Base-by-base conservation (phyloP, 2,329 filamentous ascomycete genomes). In the Metarhizium album region DNA sequence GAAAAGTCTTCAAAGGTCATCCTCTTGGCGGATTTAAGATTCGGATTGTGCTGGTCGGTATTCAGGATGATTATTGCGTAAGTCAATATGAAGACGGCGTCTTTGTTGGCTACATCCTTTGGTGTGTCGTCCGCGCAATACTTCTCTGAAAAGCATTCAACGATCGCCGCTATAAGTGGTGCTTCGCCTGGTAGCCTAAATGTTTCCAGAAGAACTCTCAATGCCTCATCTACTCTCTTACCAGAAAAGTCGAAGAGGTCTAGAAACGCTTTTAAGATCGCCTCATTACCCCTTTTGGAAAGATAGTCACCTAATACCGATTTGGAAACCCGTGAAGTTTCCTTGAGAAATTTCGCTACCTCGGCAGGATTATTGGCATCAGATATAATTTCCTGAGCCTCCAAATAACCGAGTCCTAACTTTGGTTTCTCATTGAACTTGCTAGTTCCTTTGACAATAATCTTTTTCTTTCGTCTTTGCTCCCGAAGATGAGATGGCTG, bases 21-120 rank as follows among this genome's bases (percentile, higher is more conserved):
- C 40, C 91, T 87, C 62, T 86, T 87, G 59, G 82, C 74, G 2
- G 76, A 68, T 58, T 82, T 90, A 55, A 97, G 68, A 59, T 96
- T 97, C 0, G 90, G 90, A 62, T 95, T 98, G 67, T 97, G 93
- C 60, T 94, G 86, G 63, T 98, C 93, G 1, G 91, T 96, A 63
- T 98, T 98, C 51, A 98, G 74, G 81, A 98, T 90, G 66, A 98
- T 95, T 61, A 96, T 94, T 37, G 90, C 93, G 64, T 98, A 98
- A 0, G 87, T 91, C 48, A 98, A 74, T 46, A 98, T 82, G 61
- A 87, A 98, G 22, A 93, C 83, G 7, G 90, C 83, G 65, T 98
- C 93, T 59, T 87, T 86, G 61, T 95, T 84, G 6, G 83, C 86
- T 55, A 97, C 83, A 22, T 83, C 86, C 49, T 86, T 79, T 0